A percentile compares a stretch with the other conserved stretches of the same genome.
These are phyloP conservation scores for Termitomyces sp. DNA, from an alignment of 768 basidiomycete species.

Conservation along the genomic window DNA sequence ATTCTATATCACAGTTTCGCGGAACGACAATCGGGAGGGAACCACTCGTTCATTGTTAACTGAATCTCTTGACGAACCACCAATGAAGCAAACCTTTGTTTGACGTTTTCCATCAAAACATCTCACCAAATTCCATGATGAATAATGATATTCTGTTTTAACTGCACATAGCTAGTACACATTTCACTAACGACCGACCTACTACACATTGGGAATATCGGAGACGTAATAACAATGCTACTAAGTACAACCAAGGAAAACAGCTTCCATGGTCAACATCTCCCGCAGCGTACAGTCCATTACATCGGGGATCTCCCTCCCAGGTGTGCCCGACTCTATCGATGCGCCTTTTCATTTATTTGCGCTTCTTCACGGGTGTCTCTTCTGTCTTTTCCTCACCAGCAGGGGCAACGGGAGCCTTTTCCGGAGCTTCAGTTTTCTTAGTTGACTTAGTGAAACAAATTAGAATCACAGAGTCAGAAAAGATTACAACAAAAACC, in stretches of 20 bases:
- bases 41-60: too few relatives aligned
- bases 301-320: constrained; percentile 13
- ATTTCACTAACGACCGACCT: constrained; percentile 9
- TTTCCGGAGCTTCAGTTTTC: constrained; percentile 69
- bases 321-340: constrained; percentile 4
- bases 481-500: not conserved
- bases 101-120: not conserved
- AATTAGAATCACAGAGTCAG: not conserved
- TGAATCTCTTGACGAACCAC: too few relatives aligned
- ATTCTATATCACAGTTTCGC: too few relatives aligned
- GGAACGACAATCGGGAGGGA: too few relatives aligned
- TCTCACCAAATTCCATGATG: not conserved
- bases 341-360: constrained; percentile 17
- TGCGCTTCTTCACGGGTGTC: constrained; percentile 67
- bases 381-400: constrained; percentile 74
- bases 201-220: constrained; percentile 11
- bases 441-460: constrained; percentile 50
- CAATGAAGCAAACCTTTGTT: too few relatives aligned
- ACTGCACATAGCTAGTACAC: constrained; percentile 14
- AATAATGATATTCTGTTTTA: constrained; percentile 10
- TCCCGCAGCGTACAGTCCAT: constrained; percentile 8
- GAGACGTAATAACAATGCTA: constrained; percentile 13
- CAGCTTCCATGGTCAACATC: constrained; percentile 9
- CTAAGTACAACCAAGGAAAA: constrained; percentile 8
- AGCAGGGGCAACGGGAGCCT: constrained; percentile 58